Base-by-base conservation (phyloP, 2,329 filamentous ascomycete species). In the Grosmannia huntii region DNA sequence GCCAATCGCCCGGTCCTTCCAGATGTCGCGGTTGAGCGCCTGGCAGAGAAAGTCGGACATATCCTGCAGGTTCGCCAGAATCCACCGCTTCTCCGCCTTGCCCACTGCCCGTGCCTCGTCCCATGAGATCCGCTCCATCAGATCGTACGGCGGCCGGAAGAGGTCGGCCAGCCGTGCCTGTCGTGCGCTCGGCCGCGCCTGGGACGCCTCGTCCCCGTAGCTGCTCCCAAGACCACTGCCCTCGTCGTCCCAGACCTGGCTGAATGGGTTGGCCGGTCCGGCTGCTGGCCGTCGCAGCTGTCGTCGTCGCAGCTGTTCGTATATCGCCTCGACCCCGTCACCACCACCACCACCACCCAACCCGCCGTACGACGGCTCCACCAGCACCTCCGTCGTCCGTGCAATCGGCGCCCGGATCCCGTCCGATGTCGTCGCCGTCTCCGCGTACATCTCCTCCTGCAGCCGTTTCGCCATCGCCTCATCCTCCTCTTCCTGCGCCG, bases 1-100 rank as follows among this genome's bases (percentile, higher is more conserved):
- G 65, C 81, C 83, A 59, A 99, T 83, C 2, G 84, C 80, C 21
- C 81, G 71, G 65, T 96, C 87, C 72, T 96, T 96, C 94, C 94
- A 99, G 57, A 97, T 84, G 69, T 99, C 94, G 51, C 94, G 82
- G 68, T 99, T 99, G 21, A 99, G 76, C 3, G 89, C 81, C 69
- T 99, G 94, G 70, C 94, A 99, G 70, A 94, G 88, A 70, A 99
- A 99, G 66, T 96, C 85, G 41, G 88, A 88, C 63, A 89, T 83
- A 68, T 99, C 91, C 71, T 99, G 94, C 19, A 99, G 84, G 69
- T 99, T 97, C 62, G 96, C 90, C 64, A 99, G 72, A 53, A 99
- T 81, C 94, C 94, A 99, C 71, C 95, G 96, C 75, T 90, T 85
- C 31, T 85, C 80, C 52, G 90, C 87, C 69, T 94, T 95, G 60